These are phyloP conservation scores for Tolypocladium capitatum DNA, from an alignment of 2,329 filamentous ascomycete species.

Conservation along the genomic window DNA sequence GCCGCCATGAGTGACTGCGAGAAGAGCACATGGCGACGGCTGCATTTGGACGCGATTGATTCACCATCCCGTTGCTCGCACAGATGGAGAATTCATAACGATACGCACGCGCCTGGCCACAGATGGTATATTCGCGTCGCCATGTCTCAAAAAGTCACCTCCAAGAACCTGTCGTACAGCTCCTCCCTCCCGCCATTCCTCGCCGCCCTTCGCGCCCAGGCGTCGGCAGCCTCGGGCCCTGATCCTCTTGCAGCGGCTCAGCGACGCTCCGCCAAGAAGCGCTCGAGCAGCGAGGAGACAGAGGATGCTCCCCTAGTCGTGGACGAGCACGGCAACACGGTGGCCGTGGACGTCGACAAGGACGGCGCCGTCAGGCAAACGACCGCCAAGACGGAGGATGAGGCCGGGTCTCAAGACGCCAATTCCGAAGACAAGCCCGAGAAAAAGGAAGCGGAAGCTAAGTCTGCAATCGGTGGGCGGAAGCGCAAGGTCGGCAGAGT, in stretches of 20 bases:
- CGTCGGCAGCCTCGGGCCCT: slow-evolving; percentile 33
- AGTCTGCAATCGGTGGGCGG: slow-evolving; percentile 23
- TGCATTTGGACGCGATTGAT: not conserved
- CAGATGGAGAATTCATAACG: not conserved
- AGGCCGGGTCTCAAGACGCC: slow-evolving; percentile 9
- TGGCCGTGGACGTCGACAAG: slow-evolving; percentile 31
- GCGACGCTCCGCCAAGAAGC: slow-evolving; percentile 37
- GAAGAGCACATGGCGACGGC: no score
- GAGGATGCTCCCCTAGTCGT: slow-evolving; percentile 67
- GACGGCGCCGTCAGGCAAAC: slow-evolving; percentile 25
- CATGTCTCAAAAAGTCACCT: slow-evolving; percentile 49
- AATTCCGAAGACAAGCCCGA: slow-evolving; percentile 19
- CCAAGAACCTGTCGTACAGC: slow-evolving; percentile 59
- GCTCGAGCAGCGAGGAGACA: slow-evolving; percentile 53
- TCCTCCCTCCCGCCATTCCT: slow-evolving; percentile 47
- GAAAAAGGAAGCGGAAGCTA: slow-evolving; percentile 12
- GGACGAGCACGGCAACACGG: slow-evolving; percentile 56
- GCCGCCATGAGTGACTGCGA: not conserved
- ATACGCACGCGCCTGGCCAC: not conserved
- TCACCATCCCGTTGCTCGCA: not conserved
- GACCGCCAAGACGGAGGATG: slow-evolving; percentile 10
- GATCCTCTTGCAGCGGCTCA: slow-evolving; percentile 38
- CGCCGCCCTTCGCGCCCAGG: slow-evolving; percentile 39
- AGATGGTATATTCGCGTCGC: slow-evolving; percentile 1
- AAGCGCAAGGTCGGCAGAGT: slow-evolving; percentile 38